Conservation (phyloP, 148 eudicot species). For the Rhododendron mucronatum region DNA sequence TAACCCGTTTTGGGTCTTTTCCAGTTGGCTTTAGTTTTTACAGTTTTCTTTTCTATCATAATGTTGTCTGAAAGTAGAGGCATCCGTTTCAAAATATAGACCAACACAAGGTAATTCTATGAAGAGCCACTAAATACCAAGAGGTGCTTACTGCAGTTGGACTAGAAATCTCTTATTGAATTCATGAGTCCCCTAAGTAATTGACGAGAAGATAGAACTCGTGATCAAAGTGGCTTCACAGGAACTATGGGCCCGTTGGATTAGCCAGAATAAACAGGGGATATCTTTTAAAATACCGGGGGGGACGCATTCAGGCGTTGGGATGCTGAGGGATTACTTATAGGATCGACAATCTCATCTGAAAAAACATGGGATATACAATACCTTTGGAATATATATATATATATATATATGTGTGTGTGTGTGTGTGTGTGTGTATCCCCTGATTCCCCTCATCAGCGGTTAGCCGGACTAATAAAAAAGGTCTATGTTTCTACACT, state of each 20-base stretch:
- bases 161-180: not conserved
- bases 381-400: not conserved
- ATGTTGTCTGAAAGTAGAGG: not conserved
- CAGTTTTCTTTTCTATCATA: not conserved
- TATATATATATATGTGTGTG: no score
- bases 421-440: no score
- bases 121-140: not conserved
- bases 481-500: not conserved
- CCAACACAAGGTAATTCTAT: not conserved
- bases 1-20: not conserved
- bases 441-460: no score
- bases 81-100: not conserved
- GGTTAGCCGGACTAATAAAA: not conserved
- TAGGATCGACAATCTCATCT: not conserved
- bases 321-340: not conserved
- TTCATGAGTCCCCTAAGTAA: not conserved
- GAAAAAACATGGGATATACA: not conserved
- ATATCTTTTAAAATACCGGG: not conserved
- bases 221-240: not conserved
- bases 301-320: not conserved
- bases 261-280: not conserved
- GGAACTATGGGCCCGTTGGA: not conserved
- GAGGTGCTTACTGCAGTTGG: not conserved
- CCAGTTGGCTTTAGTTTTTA: not conserved
- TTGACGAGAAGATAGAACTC: not conserved